A percentile compares a stretch with the other conserved stretches of the same genome.
phyloP scores from a whole-genome alignment of 192 early-diverging fungal species.

The Coemansia sp. region DNA sequence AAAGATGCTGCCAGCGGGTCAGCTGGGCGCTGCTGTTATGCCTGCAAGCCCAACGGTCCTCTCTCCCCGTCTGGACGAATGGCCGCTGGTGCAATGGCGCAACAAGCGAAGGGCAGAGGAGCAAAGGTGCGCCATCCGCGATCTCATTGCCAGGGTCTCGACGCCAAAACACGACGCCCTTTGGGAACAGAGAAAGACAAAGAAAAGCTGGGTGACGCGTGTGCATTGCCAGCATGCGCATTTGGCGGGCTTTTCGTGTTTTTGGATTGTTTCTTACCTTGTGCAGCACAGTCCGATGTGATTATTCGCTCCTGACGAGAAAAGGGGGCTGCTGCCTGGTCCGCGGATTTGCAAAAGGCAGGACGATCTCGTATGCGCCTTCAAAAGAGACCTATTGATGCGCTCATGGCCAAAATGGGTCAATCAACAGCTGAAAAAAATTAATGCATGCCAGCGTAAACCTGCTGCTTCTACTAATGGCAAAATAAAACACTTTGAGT shows the following conservation, averaged over 20 bases:
- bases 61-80: not conserved
- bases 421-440: slow-evolving; percentile 13
- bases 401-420: not conserved
- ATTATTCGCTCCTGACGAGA: too few species aligned
- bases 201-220: slow-evolving; percentile 14
- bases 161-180: too few species aligned
- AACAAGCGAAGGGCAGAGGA: not conserved
- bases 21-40: slow-evolving; percentile 2
- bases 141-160: not conserved
- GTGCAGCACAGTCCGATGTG: not conserved
- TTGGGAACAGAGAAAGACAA: not conserved
- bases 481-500: not conserved
- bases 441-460: not conserved
- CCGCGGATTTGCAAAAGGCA: slow-evolving; percentile 5
- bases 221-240: not conserved
- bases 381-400: not conserved
- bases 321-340: not conserved
- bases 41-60: not conserved
- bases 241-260: slow-evolving; percentile 50
- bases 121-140: not conserved
- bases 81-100: not conserved
- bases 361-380: slow-evolving; percentile 2
- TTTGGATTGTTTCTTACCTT: slow-evolving; percentile 21
- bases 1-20: not conserved
- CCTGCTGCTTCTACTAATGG: too few species aligned